Percentiles rank a stretch among this genome's conserved stretches.
Conservation (phyloP, 2,329 filamentous ascomycete species). For the Stagonosporopsis cucurbitacearum region DNA sequence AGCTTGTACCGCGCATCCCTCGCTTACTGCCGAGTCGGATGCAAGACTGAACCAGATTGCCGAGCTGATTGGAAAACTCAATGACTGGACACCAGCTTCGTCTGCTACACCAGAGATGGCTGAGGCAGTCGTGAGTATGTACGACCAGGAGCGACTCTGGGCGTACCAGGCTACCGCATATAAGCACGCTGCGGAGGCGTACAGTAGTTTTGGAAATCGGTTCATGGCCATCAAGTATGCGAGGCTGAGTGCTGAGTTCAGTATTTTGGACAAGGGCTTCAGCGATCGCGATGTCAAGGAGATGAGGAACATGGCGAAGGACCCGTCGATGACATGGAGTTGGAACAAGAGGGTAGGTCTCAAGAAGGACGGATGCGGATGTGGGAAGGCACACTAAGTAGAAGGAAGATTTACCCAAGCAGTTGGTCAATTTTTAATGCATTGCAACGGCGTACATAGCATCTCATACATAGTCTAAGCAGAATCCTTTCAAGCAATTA, state of each 20-base stretch:
- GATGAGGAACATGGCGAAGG: slow-evolving; percentile 38
- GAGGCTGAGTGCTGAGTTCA: slow-evolving; percentile 33
- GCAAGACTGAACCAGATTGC: slow-evolving; percentile 43
- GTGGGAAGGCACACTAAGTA: slow-evolving; percentile 29
- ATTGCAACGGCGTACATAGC: slow-evolving; percentile 1
- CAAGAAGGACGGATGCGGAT: slow-evolving; percentile 27
- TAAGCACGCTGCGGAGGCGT: slow-evolving; percentile 49
- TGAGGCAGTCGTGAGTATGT: slow-evolving; percentile 46
- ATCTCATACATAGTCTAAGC: neutral
- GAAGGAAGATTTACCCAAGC: too few species aligned
- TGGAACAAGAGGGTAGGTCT: slow-evolving; percentile 43
- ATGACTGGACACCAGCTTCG: slow-evolving; percentile 37
- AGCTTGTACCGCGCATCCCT: slow-evolving; percentile 44
- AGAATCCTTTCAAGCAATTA: neutral
- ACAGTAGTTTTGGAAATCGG: slow-evolving; percentile 44
- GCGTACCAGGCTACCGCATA: slow-evolving; percentile 49
- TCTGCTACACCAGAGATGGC: slow-evolving; percentile 42
- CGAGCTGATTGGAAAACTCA: slow-evolving; percentile 33
- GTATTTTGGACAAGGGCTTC: slow-evolving; percentile 42
- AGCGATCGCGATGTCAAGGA: slow-evolving; percentile 32
- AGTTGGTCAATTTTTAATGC: neutral
- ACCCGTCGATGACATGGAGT: slow-evolving; percentile 41
- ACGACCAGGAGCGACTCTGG: slow-evolving; percentile 47
- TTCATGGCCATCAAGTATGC: slow-evolving; percentile 43
- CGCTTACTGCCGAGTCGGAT: slow-evolving; percentile 41